Conservation (phyloP, 768 basidiomycete species). For the Astraeus odoratus region DNA sequence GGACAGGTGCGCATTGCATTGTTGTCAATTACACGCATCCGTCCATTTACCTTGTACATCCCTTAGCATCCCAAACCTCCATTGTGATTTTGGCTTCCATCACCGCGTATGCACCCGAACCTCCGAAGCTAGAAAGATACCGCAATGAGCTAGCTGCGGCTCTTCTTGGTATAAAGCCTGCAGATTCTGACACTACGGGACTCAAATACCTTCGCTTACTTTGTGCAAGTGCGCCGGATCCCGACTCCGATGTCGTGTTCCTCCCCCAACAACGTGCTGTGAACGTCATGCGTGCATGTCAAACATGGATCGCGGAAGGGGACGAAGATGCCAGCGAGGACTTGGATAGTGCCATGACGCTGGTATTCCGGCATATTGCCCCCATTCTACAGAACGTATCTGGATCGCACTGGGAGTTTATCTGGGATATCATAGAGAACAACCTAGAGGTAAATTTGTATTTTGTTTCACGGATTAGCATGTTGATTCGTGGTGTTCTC, state of each 20-base stretch:
- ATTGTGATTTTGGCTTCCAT: conserved; percentile 61
- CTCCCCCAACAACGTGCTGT: conserved; percentile 80
- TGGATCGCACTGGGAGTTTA: conserved; percentile 89
- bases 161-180: conserved; percentile 57
- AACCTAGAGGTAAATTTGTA: conserved; percentile 70
- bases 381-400: conserved; percentile 84
- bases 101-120: conserved; percentile 57
- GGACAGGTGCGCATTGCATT: conserved; percentile 44
- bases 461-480: background rate
- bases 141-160: conserved; percentile 88
- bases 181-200: conserved; percentile 62
- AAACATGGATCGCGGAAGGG: conserved; percentile 67
- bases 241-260: conserved; percentile 77
- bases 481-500: background rate
- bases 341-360: conserved; percentile 70
- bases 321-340: conserved; percentile 60
- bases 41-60: background rate
- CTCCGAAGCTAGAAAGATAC: conserved; percentile 66
- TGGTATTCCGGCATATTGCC: conserved; percentile 67
- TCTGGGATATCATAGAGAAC: conserved; percentile 83
- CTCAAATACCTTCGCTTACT: conserved; percentile 63
- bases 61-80: conserved; percentile 60
- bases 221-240: conserved; percentile 64
- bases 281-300: conserved; percentile 79
- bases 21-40: background rate